A percentile compares a stretch with the other conserved stretches of the same genome.
These are phyloP conservation scores for Thielaviopsis ethacetica DNA, from an alignment of 2,329 filamentous ascomycete species.

Conservation along the genomic window DNA sequence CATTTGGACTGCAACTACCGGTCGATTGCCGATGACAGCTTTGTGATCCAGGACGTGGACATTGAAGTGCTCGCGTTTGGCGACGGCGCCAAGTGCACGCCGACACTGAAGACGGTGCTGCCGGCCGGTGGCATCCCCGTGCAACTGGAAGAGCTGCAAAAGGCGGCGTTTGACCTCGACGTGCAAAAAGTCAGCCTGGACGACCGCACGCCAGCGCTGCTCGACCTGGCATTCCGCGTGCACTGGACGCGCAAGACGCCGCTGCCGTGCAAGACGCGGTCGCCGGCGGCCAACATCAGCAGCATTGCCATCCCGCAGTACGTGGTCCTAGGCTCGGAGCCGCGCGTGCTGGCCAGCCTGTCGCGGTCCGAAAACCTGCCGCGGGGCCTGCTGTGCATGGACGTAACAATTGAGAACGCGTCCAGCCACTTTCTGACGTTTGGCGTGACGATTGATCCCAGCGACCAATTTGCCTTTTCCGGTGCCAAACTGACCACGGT, in stretches of 20 bases:
- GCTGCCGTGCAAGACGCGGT: conserved; percentile 16
- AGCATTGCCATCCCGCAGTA: conserved; percentile 65
- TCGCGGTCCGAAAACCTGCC: conserved; percentile 24
- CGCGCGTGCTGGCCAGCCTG: conserved; percentile 56
- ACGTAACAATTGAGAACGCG: conserved; percentile 71
- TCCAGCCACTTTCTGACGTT: conserved; percentile 93
- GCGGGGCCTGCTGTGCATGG: conserved; percentile 27
- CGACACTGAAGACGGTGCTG: conserved; percentile 23
- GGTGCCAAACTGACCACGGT: conserved; percentile 68
- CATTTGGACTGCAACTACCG: conserved; percentile 54
- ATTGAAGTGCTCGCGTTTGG: conserved; percentile 39
- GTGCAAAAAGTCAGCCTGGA: conserved; percentile 66
- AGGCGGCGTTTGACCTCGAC: conserved; percentile 56
- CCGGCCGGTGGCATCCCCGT: conserved; percentile 33
- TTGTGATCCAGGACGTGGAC: conserved; percentile 46
- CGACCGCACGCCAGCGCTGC: conserved; percentile 56
- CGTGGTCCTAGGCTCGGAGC: conserved; percentile 66
- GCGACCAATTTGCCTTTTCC: conserved; percentile 82
- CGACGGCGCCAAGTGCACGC: conserved; percentile 36
- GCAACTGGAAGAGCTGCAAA: conserved; percentile 49
- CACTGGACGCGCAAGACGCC: conserved; percentile 51
- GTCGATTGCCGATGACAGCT: conserved; percentile 60
- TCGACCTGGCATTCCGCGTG: conserved; percentile 62
- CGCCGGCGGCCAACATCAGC: conserved; percentile 36
- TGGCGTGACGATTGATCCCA: conserved; percentile 79